Base-by-base conservation (phyloP, 345 rosid genomes). In the Rhodomyrtus tomentosa region DNA sequence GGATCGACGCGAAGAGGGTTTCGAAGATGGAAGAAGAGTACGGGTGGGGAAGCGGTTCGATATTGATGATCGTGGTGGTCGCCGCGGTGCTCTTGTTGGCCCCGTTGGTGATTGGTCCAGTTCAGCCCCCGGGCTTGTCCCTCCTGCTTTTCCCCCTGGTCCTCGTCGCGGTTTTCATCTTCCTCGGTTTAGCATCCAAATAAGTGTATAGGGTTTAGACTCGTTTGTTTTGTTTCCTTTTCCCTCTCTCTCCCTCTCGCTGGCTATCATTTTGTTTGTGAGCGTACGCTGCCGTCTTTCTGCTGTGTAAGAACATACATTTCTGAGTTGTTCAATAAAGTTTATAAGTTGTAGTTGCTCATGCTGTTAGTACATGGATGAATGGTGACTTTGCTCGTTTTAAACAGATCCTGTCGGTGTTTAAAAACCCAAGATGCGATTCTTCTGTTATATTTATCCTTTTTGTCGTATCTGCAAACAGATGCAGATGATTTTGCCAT, bases 61-160 rank as follows among this genome's bases (percentile, higher is more conserved):
- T 84, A 4, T 21, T 82, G 84, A 68, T 85, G 87, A 84, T 90
- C 84, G 13, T 85, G 48, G 5, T 86, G 12, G 87, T 90, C 55
- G 87, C 54, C 9, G 90, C 85, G 10, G 79, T 85, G 80, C 55
- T 89, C 5, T 68, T 89, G n/a, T 45, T 86, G 29, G 85, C 14
- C n/a, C 92, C 92, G 2, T 20, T 87, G 13, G 50, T 68, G 68
- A 86, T 89, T 85, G 91, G 87, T 22, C 59, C 90, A 27, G 42
- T 88, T 85, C 81, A 82, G 7, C 85, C 90, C 48, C 93, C 90
- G 48, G 72, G 91, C 5, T 56, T 38, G 73, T 74, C 53, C 22
- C 42, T 90, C 24, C 27, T 89, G 45, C 22, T 89, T 49, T 50
- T 91, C 38, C 85, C 85, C 5, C 55, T 85, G 58, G 80, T 88